Base-by-base conservation (phyloP, 257 asterid genomes). In the Nyctanthes arbortristis region DNA sequence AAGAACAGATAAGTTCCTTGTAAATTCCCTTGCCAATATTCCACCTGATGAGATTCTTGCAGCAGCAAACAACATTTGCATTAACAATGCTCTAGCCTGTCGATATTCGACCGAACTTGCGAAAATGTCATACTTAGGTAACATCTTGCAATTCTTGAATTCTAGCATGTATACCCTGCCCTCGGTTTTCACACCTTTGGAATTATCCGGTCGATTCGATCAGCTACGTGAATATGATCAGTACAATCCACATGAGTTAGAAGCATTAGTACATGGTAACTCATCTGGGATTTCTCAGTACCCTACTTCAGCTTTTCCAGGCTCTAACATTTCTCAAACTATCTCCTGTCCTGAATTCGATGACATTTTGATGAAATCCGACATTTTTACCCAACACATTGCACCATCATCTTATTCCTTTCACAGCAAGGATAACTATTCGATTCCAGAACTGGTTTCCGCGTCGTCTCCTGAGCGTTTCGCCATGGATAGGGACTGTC, bases 61-160 rank as follows among this genome's bases (percentile, higher is more conserved):
- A 54, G 65, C 56, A 24, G 20, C 20, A 24, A 16, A 61, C 18
- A 68, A 55, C 22, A 10, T 35, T 13, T 37, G 47, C 36, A 55
- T 52, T 35, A 55, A 6, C 54, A 68, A 69, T 67, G 72, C 63
- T 57, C 75, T 49, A 14, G 75, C 66, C 5, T 18, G 67, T 18
- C 77, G 65, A 30, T 22, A 52, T 52, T 52, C 59, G 10, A 61
- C 78, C 4, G 67, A 75, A 52, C 8, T 75, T 12, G 68, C 75
- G 4, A 75, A 75, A 40, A 29, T 70, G 31, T 67, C 70, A 39
- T 68, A 66, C 34, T 34, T 73, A 22, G 68, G 75, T 16, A 65
- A 73, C 36, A 72, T 72, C 49, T 30, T 76, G 32, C 76, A 71
- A 69, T 66, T 76, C 70, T n/a, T 70, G 58, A 70, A 66, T n/a